These are phyloP conservation scores for Ustilago sp. DNA, from an alignment of 1,284 basidiomycete genomes.

Conservation along the genomic window DNA sequence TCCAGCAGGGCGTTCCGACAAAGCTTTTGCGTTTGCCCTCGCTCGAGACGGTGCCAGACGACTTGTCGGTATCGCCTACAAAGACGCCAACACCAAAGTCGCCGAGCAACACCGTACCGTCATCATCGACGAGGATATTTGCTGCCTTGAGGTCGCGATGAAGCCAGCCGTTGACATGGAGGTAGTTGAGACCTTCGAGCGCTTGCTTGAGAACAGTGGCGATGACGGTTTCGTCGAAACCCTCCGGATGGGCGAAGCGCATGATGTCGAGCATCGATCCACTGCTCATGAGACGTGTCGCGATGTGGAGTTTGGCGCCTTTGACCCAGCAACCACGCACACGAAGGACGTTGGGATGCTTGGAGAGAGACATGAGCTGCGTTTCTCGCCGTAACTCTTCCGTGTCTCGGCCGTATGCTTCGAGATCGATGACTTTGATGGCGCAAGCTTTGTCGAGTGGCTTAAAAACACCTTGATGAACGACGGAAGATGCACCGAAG, in stretches of 20 bases:
- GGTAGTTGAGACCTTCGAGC: conserved; percentile 84
- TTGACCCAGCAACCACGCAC: conserved; percentile 89
- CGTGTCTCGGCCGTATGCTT: conserved; percentile 73
- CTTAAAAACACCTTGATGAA: conserved; percentile 80
- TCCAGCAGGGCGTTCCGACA: conserved; percentile 93
- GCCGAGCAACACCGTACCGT: conserved; percentile 85
- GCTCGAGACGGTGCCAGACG: conserved; percentile 52
- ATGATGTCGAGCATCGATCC: conserved; percentile 88
- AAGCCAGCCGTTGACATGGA: conserved; percentile 88
- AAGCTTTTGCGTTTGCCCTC: conserved; percentile 80
- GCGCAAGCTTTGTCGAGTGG: conserved; percentile 76
- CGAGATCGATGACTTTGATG: conserved; percentile 87
- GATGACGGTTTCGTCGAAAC: conserved; percentile 86
- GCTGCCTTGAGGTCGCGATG: conserved; percentile 87
- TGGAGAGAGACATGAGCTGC: conserved; percentile 90
- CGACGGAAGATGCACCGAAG: conserved; percentile 87
- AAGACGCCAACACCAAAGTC: conserved; percentile 88
- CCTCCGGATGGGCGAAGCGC: conserved; percentile 83
- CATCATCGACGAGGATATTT: conserved; percentile 76
- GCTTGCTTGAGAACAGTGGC: conserved; percentile 85
- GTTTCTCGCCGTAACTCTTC: conserved; percentile 80
- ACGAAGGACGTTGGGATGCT: conserved; percentile 88
- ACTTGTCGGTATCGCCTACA: conserved; percentile 73
- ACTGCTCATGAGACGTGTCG: conserved; percentile 87
- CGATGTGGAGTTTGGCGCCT: conserved; percentile 85